Evolutionary conservation across 352 stramenopile species (phyloP).

Genomic region (Plasmopara halstedii): DNA sequence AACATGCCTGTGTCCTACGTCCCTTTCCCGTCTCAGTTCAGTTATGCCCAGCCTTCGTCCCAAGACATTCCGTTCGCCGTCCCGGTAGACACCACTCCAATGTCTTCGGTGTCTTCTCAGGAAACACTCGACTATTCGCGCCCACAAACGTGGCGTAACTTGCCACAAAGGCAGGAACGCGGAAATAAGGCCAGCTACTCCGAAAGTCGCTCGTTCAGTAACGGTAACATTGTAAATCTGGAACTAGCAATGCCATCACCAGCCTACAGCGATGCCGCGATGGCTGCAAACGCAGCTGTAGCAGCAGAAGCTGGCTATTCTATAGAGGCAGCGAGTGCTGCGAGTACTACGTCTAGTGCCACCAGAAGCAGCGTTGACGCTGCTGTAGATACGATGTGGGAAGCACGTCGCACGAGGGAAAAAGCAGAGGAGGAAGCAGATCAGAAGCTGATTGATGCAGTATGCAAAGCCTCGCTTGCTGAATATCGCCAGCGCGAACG

Average conservation of each 20-base stretch:
- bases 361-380: too few species aligned
- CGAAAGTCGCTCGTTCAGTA: conserved; percentile 11
- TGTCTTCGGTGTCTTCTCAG: conserved; percentile 3
- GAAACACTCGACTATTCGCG: conserved; percentile 28
- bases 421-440: conserved; percentile 54
- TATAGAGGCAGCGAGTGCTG: conserved; percentile 6
- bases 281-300: conserved; percentile 17
- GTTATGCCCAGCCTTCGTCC: too few species aligned
- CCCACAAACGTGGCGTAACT: conserved; percentile 34
- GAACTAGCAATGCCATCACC: conserved; percentile 12
- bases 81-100: conserved; percentile 10
- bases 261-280: conserved; percentile 10
- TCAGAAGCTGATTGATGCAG: conserved; percentile 67
- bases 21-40: too few species aligned
- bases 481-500: conserved; percentile 69
- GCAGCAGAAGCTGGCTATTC: conserved; percentile 2
- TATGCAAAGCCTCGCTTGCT: conserved; percentile 70
- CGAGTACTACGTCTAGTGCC: conserved; percentile 16
- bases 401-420: conserved; percentile 43
- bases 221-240: not conserved
- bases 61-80: conserved; percentile 21
- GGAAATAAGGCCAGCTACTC: conserved; percentile 3
- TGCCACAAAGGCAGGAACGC: conserved; percentile 26
- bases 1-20: too few species aligned
- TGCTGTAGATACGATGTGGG: conserved; percentile 63